Evolutionary conservation across 768 basidiomycete species (phyloP), one percentile per base, ranked within the genome.

Genomic region (Suillus sp.): DNA sequence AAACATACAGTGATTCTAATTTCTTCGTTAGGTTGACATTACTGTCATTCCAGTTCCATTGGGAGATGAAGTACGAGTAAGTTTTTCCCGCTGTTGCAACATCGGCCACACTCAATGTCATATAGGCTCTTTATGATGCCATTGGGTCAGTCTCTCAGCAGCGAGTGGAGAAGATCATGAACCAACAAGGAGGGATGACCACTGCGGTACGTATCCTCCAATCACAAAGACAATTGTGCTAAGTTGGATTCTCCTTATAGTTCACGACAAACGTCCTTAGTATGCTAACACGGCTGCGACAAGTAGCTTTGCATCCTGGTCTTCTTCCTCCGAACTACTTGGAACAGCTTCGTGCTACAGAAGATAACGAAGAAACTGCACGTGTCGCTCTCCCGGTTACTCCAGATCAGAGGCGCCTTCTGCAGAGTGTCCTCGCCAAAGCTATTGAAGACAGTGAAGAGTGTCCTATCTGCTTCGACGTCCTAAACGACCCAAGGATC

Each of bases 231-330:
- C 14, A 6, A 54, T 45, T 60, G 42, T 38, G 53, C 37, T 56
- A 11, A 64, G 63, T 65, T 43, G 64, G 51, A 50, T 62, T 50
- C 59, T 30, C 32, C 62, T 22, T 20, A 38, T 65, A 92, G 90
- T 80, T 86, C 0, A 85, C 87, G 62, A 85, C 85, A 2, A 88
- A 89, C 68, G 86, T 92, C 16, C 74, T 93, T 42, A 88, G 89
- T 65, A 86, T 95, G 83, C 83, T 95, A n/a, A 94, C 92, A 9
- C 89, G 94, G 20, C 79, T 96, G 73, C 86, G 93, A 35, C 94
- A 96, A 74, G 77, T 95, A 22, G 89, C 84, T 20, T 83, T 94
- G 30, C 92, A 95, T 69, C 90, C 93, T 0, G 86, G 85, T 1
- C 80, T 96, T 30, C 78, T 93, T 56, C 93, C 93, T 4, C 65